Percentiles rank a stretch among this genome's conserved stretches.
Conservation (phyloP, 2,329 filamentous ascomycete species). For the Trichoderma polysporum region DNA sequence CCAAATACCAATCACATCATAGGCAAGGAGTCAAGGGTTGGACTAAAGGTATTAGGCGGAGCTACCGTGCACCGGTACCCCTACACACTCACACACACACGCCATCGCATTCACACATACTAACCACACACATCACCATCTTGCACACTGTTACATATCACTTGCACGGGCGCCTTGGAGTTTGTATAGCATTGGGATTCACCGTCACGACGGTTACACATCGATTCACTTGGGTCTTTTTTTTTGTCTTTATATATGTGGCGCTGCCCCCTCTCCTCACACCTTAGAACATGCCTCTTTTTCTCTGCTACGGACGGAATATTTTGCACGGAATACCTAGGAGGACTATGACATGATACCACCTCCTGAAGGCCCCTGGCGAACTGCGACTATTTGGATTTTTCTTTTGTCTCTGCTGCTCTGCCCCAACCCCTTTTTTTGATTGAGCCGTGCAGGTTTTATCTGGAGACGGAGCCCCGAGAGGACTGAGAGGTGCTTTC, state of each 20-base stretch:
- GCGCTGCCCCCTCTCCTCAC: neutral
- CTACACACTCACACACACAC: neutral
- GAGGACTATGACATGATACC: constrained; percentile 18
- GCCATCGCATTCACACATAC: neutral
- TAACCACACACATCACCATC: neutral
- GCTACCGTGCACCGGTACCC: neutral
- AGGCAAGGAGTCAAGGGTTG: constrained; percentile 6
- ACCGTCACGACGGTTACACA: constrained; percentile 8
- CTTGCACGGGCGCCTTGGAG: constrained; percentile 25
- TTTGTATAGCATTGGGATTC: constrained; percentile 29
- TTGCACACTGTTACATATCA: constrained; percentile 17
- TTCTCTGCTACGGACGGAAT: constrained; percentile 6
- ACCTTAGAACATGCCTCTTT: constrained; percentile 8
- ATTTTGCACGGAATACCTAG: neutral
- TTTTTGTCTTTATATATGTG: constrained; percentile 2
- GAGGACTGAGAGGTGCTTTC: neutral
- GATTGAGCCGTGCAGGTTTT: neutral
- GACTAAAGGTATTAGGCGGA: neutral
- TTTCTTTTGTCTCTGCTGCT: constrained; percentile 1
- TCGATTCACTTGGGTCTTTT: neutral
- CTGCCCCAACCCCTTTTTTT: too few relatives aligned
- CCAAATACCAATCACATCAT: constrained; percentile 5
- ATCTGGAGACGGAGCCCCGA: neutral
- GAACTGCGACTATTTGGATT: constrained; percentile 14
- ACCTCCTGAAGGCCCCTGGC: constrained; percentile 6